These are phyloP conservation scores for Rosa rugosa DNA, from an alignment of 306 rosid genomes.

Conservation along the genomic window DNA sequence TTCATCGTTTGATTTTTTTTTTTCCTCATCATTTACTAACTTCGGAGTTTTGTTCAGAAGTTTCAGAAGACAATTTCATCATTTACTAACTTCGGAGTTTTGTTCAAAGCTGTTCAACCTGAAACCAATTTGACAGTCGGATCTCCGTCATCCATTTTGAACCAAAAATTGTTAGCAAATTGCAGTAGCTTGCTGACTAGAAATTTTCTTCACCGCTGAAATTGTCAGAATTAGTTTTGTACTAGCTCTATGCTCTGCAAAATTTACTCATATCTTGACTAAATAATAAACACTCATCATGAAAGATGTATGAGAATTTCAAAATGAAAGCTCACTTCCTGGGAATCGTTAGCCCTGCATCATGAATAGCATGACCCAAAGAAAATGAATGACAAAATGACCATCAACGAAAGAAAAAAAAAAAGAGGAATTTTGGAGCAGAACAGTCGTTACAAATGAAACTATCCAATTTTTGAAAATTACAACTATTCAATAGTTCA, in stretches of 20 bases:
- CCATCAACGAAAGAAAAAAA: neutral
- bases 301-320: neutral
- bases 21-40: too few species aligned
- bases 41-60: too few species aligned
- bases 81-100: too few species aligned
- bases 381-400: neutral
- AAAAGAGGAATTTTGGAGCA: too few species aligned
- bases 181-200: neutral
- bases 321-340: neutral
- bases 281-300: neutral
- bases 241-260: neutral
- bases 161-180: neutral
- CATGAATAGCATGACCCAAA: neutral
- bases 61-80: too few species aligned
- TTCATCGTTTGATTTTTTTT: too few species aligned
- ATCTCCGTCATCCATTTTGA: neutral
- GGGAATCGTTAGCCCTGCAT: neutral
- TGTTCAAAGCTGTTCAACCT: too few species aligned
- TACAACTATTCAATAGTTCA: conserved; percentile 12
- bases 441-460: neutral
- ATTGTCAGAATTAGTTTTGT: neutral
- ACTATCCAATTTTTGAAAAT: neutral
- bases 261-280: neutral
- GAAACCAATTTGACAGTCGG: too few species aligned
- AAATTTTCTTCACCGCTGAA: neutral